phyloP scores from a whole-genome alignment of 352 stramenopile species.

The Pythium phragmitis region DNA sequence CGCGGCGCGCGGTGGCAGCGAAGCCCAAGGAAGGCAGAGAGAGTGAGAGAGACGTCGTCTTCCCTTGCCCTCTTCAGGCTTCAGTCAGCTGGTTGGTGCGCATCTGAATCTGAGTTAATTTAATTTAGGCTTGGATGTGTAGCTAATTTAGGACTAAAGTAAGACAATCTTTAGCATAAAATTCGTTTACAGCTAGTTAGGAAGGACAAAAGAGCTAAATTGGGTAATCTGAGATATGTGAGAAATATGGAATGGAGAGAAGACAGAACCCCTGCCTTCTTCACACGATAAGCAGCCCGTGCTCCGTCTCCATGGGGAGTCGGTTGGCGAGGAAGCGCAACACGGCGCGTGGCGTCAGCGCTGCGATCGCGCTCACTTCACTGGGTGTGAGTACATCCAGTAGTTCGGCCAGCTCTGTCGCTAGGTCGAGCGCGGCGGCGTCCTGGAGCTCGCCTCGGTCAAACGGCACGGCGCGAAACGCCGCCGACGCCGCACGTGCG shows the following conservation, averaged over 20 bases:
- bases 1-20: background rate
- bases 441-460: conserved; percentile 47
- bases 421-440: conserved; percentile 57
- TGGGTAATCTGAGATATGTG: conserved; percentile 8
- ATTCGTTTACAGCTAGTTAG: background rate
- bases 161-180: background rate
- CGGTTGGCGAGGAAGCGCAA: conserved; percentile 7
- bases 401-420: conserved; percentile 41
- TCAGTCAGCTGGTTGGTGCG: conserved; percentile 8
- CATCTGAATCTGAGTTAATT: background rate
- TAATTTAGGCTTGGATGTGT: background rate
- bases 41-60: background rate
- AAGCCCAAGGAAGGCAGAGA: background rate
- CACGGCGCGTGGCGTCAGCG: conserved; percentile 13
- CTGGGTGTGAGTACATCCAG: conserved; percentile 7
- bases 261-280: background rate
- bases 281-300: conserved; percentile 21
- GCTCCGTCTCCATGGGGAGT: conserved; percentile 1
- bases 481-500: conserved; percentile 47
- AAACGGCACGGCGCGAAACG: conserved; percentile 62
- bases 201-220: background rate
- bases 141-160: background rate
- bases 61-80: background rate
- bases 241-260: background rate
- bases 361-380: conserved; percentile 15